Conservation (phyloP, 2,329 filamentous ascomycete genomes). For the Myrmaecium sp. region DNA sequence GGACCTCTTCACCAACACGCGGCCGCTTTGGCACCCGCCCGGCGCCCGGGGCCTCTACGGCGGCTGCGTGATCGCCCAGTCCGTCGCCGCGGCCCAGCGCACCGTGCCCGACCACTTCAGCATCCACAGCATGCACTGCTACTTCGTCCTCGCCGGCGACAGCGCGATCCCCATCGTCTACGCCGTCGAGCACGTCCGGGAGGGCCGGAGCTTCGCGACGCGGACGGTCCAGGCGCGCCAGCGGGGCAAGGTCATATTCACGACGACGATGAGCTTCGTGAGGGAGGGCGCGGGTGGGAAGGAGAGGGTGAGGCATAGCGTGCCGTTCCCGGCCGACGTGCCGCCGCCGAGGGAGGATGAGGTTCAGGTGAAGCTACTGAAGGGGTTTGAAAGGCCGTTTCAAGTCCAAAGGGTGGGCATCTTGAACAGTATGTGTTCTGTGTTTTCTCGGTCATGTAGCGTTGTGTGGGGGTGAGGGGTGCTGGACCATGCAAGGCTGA, state of each 20-base stretch:
- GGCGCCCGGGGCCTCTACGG: conserved; percentile 89
- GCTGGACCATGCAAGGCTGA: background rate
- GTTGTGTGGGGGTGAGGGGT: background rate
- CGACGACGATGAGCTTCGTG: conserved; percentile 81
- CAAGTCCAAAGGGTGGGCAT: conserved; percentile 40
- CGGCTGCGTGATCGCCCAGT: conserved; percentile 85
- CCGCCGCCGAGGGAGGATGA: conserved; percentile 26
- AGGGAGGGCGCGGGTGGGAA: conserved; percentile 43
- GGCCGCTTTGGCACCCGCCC: conserved; percentile 78
- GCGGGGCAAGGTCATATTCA: conserved; percentile 79
- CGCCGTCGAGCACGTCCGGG: conserved; percentile 84
- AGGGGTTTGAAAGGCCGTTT: conserved; percentile 34
- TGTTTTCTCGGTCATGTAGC: background rate
- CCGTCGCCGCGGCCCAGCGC: conserved; percentile 68
- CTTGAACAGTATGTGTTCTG: conserved; percentile 29
- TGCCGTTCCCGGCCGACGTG: conserved; percentile 32
- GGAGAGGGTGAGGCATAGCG: conserved; percentile 47
- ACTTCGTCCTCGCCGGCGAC: conserved; percentile 87
- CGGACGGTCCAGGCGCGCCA: conserved; percentile 93
- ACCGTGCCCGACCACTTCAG: conserved; percentile 70
- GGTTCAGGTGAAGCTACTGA: conserved; percentile 12
- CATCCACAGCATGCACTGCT: conserved; percentile 96
- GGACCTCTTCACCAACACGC: conserved; percentile 88
- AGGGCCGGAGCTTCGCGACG: conserved; percentile 78
- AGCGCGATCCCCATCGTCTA: conserved; percentile 75